Base-by-base conservation (phyloP, 495 filamentous ascomycete species). In the Aspergillus affinis region DNA sequence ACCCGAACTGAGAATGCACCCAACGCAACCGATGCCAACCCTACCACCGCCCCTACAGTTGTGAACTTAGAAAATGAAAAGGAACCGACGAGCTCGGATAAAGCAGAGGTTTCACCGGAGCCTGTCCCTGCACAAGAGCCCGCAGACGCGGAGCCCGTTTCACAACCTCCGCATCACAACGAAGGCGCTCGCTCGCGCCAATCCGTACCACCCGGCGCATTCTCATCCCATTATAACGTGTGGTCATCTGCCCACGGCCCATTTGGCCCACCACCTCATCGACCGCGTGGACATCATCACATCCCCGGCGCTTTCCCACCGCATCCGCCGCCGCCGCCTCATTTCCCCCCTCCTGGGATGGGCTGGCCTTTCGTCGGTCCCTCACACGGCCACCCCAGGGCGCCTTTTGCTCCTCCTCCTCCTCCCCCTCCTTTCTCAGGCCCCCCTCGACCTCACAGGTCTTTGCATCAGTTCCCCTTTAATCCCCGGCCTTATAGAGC, bases 151-250 rank as follows among this genome's bases (percentile, higher is more conserved):
- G 48, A 26, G 48, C 13, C 48, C 5, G 23, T 21, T 8, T 15
- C 48, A 12, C n/a, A 49, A 20, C 48, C 12, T 21, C 48, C 4
- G 7, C 3, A 19, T 45, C 49, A 53, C 48, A 41, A 19, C 8
- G 44, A 47, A 6, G 44, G 48, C 20, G 36, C 54, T 60, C 47
- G 30, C 20, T 15, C 47, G 6, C 10, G 8, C 2, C 48, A 36
- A 19, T 49, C 26, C n/a, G 12, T 57, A 12, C 55, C 58, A 26
- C 54, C 57, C 44, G 55, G 61, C 19, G 49, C 62, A 17, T 61
- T 59, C 27, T 56, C 61, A 21, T 62, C 61, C 55, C 44, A 32
- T 18, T 51, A 59, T n/a, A 7, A 53, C 50, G 36, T 12, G 2
- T 26, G 23, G 20, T 5, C 49, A 0, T 4, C 0, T 18, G 20